phyloP scores from a whole-genome alignment of 2,329 filamentous ascomycete genomes.

The Epichloe aotearoae region DNA sequence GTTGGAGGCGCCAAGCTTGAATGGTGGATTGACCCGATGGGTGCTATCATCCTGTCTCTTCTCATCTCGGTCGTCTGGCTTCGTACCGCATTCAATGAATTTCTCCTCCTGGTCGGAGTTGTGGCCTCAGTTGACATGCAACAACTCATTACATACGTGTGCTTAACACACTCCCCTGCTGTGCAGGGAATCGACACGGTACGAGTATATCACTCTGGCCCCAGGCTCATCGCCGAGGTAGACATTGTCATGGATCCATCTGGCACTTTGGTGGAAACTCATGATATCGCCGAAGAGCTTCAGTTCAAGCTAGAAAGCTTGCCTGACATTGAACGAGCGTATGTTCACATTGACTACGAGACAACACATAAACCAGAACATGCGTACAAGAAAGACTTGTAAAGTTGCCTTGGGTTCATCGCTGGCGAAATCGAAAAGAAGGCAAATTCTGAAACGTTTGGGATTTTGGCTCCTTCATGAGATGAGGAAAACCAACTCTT shows the following conservation, averaged over 20 bases:
- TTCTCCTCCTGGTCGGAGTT: conserved; percentile 81
- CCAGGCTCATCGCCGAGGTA: conserved; percentile 84
- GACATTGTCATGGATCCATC: conserved; percentile 85
- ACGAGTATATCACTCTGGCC: conserved; percentile 79
- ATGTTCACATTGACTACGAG: conserved; percentile 96
- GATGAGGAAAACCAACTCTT: too few relatives aligned
- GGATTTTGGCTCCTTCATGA: too few relatives aligned
- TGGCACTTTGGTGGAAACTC: conserved; percentile 60
- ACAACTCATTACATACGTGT: conserved; percentile 83
- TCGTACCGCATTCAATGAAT: conserved; percentile 75
- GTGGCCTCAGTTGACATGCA: conserved; percentile 74
- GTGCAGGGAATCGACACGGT: conserved; percentile 90
- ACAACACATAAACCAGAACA: conserved; percentile 90
- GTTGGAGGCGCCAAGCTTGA: conserved; percentile 78
- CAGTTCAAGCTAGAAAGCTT: conserved; percentile 89
- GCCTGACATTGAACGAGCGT: conserved; percentile 83
- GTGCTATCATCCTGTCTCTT: conserved; percentile 70
- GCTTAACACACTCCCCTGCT: conserved; percentile 79
- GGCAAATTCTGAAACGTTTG: too few relatives aligned
- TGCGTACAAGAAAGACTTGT: conserved; percentile 48
- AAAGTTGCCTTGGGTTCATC: neutral
- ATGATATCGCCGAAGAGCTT: conserved; percentile 86
- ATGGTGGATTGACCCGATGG: conserved; percentile 94
- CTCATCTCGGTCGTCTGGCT: conserved; percentile 74
- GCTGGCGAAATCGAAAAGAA: too few relatives aligned